Conservation (phyloP, 805 yeast genomes). For the Monosporozyma unispora region DNA sequence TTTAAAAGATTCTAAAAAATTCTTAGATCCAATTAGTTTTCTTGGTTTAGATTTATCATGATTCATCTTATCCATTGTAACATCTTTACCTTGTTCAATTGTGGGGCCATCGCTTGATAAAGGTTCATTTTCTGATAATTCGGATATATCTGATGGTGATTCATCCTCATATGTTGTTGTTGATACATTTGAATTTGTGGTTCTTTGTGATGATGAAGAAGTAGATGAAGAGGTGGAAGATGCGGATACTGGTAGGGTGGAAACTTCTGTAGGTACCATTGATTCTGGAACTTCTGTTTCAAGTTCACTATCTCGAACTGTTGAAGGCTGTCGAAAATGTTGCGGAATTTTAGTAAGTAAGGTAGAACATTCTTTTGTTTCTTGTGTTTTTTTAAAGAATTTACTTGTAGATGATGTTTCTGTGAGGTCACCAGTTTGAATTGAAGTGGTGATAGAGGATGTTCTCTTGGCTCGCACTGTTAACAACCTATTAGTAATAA, state of each 20-base stretch:
- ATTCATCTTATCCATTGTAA: neutral
- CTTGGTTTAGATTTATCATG: neutral
- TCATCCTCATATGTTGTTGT: neutral
- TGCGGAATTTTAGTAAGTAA: neutral
- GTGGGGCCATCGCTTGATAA: neutral
- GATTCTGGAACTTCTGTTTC: conserved; percentile 26
- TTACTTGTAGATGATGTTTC: conserved; percentile 6
- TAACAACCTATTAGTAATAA: neutral
- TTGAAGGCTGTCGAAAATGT: neutral
- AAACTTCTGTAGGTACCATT: conserved; percentile 18
- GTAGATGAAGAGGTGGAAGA: too few species aligned
- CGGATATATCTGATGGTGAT: neutral
- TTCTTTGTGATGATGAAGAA: neutral
- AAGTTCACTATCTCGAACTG: conserved; percentile 5
- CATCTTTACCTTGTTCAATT: neutral
- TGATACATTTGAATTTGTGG: neutral
- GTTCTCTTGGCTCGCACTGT: neutral
- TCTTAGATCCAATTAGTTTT: neutral
- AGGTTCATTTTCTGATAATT: neutral
- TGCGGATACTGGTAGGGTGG: conserved; percentile 7
- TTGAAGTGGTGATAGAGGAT: neutral
- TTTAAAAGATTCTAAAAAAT: neutral
- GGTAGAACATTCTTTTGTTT: neutral
- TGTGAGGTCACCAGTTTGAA: neutral
- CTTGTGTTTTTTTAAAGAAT: conserved; percentile 6